Percentiles rank a stretch among this genome's conserved stretches.
Conservation (phyloP, 805 yeast genomes). For the Saccharomycopsis fodiens region DNA sequence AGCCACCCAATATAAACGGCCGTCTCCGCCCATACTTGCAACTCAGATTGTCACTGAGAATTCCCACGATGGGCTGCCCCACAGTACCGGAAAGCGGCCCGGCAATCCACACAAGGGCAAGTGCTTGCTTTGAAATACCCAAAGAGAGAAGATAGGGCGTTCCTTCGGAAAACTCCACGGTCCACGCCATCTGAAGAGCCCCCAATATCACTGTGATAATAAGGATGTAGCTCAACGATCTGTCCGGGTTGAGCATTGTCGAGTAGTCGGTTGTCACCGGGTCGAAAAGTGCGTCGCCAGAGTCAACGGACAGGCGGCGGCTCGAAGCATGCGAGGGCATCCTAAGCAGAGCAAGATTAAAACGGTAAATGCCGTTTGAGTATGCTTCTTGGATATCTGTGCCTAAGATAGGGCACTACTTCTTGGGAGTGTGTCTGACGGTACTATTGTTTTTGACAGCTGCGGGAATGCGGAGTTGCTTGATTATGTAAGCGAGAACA, state of each 20-base stretch:
- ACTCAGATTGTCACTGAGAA: constrained; percentile 45
- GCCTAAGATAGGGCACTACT: no score
- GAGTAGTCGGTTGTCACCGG: constrained; percentile 3
- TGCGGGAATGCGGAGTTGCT: no score
- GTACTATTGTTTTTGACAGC: no score
- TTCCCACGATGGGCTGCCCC: constrained; percentile 59
- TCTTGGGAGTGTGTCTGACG: no score
- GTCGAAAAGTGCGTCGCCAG: not conserved
- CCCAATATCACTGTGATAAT: constrained; percentile 43
- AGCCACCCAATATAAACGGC: constrained; percentile 52
- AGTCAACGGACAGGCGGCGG: not conserved
- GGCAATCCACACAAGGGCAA: constrained; percentile 59
- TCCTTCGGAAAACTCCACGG: constrained; percentile 57
- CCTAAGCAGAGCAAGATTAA: no score
- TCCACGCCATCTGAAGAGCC: constrained; percentile 59
- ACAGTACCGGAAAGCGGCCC: constrained; percentile 58
- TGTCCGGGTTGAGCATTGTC: constrained; percentile 32
- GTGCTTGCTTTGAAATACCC: constrained; percentile 48
- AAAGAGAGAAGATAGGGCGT: constrained; percentile 53
- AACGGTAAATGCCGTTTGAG: no score
- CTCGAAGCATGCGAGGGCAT: no score
- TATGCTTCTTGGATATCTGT: no score
- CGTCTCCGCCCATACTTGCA: constrained; percentile 43
- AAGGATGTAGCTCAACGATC: constrained; percentile 38
- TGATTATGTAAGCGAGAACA: no score